These are phyloP conservation scores for Pleurotus citrinopileatus DNA, from an alignment of 768 basidiomycete genomes.

Conservation along the genomic window DNA sequence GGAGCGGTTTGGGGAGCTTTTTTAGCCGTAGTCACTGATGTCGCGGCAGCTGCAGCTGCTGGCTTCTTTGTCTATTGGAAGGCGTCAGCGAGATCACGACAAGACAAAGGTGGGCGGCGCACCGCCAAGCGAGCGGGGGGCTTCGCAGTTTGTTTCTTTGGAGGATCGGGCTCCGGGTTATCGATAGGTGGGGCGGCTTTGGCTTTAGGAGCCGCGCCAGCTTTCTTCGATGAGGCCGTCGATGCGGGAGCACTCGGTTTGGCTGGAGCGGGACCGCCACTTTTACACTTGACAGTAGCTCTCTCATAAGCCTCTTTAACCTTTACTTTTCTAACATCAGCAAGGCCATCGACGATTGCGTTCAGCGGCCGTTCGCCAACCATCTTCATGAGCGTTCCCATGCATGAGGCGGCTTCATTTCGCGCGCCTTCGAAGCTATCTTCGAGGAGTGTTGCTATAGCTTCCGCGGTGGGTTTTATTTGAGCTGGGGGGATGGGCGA, in stretches of 20 bases:
- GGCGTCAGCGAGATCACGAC: background rate
- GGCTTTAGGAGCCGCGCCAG: conserved; percentile 19
- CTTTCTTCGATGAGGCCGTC: conserved; percentile 29
- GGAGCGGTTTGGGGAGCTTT: conserved; percentile 45
- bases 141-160: conserved; percentile 48
- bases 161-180: conserved; percentile 31
- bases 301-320: conserved; percentile 93
- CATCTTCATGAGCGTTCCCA: conserved; percentile 95
- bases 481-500: conserved; percentile 70
- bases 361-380: conserved; percentile 91
- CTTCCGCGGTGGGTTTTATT: conserved; percentile 79
- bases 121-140: conserved; percentile 47
- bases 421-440: conserved; percentile 89
- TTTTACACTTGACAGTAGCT: conserved; percentile 88
- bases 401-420: conserved; percentile 81
- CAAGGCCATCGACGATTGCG: conserved; percentile 79
- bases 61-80: conserved; percentile 50
- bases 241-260: conserved; percentile 31
- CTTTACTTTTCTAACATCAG: conserved; percentile 86
- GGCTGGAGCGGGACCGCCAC: conserved; percentile 51
- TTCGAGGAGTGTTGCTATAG: conserved; percentile 72
- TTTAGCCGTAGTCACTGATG: conserved; percentile 30
- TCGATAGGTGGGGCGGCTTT: conserved; percentile 16
- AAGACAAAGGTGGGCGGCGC: conserved; percentile 16
- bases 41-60: conserved; percentile 32